Evolutionary conservation across 495 filamentous ascomycete genomes (phyloP).

Genomic region (Durotheca rogersii): DNA sequence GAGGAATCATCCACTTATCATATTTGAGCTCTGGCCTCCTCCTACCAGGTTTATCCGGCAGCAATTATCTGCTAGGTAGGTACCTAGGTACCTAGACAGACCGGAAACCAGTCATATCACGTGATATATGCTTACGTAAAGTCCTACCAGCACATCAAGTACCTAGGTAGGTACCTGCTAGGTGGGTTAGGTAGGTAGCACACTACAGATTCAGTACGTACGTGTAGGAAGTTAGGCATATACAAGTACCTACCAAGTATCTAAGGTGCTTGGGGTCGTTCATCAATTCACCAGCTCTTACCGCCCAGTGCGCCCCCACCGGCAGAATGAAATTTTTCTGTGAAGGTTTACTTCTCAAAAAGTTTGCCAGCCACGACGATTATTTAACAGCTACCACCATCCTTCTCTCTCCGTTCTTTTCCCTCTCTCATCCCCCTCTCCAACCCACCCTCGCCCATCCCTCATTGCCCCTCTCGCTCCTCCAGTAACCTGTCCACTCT

Average conservation of each 20-base stretch:
- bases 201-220: too few relatives aligned
- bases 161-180: background rate
- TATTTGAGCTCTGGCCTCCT: too few relatives aligned
- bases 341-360: constrained; percentile 15
- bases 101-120: too few relatives aligned
- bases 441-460: constrained; percentile 19
- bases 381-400: constrained; percentile 21
- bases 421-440: constrained; percentile 16
- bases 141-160: too few relatives aligned
- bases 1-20: too few relatives aligned
- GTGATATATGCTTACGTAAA: too few relatives aligned
- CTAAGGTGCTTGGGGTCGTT: too few relatives aligned
- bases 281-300: constrained; percentile 16
- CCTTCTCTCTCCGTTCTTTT: constrained; percentile 5
- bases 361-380: constrained; percentile 31
- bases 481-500: constrained; percentile 9
- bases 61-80: too few relatives aligned
- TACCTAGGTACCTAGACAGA: constrained; percentile 5
- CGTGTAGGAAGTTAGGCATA: too few relatives aligned
- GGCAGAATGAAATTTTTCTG: constrained; percentile 32
- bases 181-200: too few relatives aligned
- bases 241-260: too few relatives aligned
- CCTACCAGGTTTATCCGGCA: too few relatives aligned
- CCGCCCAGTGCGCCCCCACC: constrained; percentile 34
- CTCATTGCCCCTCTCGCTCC: constrained; percentile 17